Conservation (phyloP, 805 yeast genomes). For the Blastobotrys muscicola region DNA sequence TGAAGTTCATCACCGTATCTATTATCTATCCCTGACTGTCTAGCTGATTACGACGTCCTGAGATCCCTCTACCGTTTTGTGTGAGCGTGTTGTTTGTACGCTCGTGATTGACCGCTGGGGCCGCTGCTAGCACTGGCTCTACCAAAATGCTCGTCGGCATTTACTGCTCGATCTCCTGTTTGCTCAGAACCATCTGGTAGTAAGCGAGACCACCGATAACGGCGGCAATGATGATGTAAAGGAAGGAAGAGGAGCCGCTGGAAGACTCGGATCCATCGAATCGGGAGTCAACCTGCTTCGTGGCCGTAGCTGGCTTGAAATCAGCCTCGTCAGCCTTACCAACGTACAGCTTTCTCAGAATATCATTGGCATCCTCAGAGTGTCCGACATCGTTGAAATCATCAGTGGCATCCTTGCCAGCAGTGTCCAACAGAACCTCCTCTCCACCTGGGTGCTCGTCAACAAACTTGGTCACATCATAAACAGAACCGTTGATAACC, state of each 20-base stretch:
- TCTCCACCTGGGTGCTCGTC: conserved; percentile 77
- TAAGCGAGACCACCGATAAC: conserved; percentile 28
- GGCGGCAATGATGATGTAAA: conserved; percentile 23
- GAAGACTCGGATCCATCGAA: conserved; percentile 15
- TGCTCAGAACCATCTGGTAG: conserved; percentile 14
- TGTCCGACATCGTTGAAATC: conserved; percentile 89
- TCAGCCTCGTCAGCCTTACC: conserved; percentile 64
- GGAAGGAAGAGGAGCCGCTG: conserved; percentile 17
- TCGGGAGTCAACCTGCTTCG: conserved; percentile 1
- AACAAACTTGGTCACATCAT: conserved; percentile 47
- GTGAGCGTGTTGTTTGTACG: too few species aligned
- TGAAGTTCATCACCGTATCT: too few species aligned
- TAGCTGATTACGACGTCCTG: too few species aligned
- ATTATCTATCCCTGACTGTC: too few species aligned
- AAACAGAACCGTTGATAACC: conserved; percentile 60
- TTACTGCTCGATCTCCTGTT: too few species aligned
- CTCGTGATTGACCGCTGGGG: too few species aligned
- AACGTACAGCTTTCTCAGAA: conserved; percentile 54
- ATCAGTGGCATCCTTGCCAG: conserved; percentile 69
- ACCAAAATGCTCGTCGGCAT: too few species aligned
- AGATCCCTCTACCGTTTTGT: too few species aligned
- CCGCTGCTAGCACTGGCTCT: too few species aligned
- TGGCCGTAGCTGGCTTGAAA: conserved; percentile 14
- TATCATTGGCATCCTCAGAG: conserved; percentile 88
- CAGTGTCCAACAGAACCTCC: conserved; percentile 68